Evolutionary conservation across 1,284 basidiomycete species (phyloP).

Genomic region (Coniophora puteana): DNA sequence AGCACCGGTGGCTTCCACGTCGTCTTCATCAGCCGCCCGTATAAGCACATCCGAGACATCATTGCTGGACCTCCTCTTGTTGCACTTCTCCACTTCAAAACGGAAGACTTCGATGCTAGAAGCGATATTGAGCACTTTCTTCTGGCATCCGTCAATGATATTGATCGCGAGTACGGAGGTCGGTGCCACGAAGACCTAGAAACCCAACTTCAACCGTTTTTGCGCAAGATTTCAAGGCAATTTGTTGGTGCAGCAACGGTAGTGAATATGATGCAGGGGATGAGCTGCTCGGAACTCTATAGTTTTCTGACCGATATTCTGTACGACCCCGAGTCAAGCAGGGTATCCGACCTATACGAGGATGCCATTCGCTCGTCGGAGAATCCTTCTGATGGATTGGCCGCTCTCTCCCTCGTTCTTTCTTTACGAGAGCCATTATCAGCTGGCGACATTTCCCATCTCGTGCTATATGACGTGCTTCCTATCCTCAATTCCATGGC

Average conservation of each 20-base stretch:
- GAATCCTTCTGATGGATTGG: not conserved
- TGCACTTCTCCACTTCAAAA: too few species aligned
- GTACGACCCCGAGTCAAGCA: too few species aligned
- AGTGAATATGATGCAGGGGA: too few species aligned
- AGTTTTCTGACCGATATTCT: too few species aligned
- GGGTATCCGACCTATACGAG: not conserved
- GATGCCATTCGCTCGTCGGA: not conserved
- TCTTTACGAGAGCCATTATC: not conserved
- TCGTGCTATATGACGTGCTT: not conserved
- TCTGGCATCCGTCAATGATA: not conserved
- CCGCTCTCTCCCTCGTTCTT: not conserved
- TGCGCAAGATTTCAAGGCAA: not conserved
- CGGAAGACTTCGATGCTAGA: not conserved
- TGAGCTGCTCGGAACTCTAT: too few species aligned
- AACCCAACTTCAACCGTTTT: not conserved
- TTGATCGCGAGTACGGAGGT: not conserved
- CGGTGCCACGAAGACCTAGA: not conserved
- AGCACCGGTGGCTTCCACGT: not conserved
- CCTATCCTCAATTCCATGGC: not conserved
- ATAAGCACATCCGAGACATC: not conserved
- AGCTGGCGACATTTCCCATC: not conserved
- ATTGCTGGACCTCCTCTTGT: too few species aligned
- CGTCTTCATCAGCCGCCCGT: not conserved
- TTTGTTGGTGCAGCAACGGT: not conserved
- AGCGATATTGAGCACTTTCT: not conserved